Conservation (phyloP, 108 stramenopile species). For the Aurantiochytrium sp. region DNA sequence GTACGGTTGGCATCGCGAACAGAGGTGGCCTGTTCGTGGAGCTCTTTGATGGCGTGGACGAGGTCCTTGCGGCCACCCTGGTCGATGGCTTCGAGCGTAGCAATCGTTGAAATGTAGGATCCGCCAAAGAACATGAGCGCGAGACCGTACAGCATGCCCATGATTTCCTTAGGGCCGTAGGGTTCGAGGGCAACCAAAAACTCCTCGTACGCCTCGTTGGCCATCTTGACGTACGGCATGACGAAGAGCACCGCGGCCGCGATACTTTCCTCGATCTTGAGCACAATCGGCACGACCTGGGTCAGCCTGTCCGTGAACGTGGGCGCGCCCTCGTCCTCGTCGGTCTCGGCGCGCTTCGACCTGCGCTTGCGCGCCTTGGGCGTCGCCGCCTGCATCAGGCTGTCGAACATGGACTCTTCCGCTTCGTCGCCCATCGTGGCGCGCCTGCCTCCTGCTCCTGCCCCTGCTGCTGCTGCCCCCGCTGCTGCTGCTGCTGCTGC, state of each 20-base stretch:
- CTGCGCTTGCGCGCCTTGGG: background rate
- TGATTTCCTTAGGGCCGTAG: background rate
- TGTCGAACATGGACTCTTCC: background rate
- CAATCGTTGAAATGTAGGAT: conserved; percentile 75
- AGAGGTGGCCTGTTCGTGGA: conserved; percentile 58
- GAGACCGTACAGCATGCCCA: conserved; percentile 42
- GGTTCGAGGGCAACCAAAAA: background rate
- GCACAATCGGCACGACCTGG: background rate
- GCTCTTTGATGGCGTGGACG: conserved; percentile 47
- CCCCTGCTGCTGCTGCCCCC: too few species aligned
- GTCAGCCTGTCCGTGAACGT: background rate
- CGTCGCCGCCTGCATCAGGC: background rate
- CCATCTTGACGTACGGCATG: background rate
- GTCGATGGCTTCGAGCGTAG: conserved; percentile 79
- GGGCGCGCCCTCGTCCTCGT: background rate
- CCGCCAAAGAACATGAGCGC: conserved; percentile 92
- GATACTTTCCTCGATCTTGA: background rate
- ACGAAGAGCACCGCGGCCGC: background rate
- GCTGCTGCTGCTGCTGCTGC: too few species aligned
- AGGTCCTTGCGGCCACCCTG: conserved; percentile 65
- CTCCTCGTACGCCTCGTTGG: background rate
- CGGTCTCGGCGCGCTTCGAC: background rate
- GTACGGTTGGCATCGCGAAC: conserved; percentile 74
- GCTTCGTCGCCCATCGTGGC: background rate
- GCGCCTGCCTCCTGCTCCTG: background rate